Evolutionary conservation across 2,329 filamentous ascomycete species (phyloP), one percentile per base, ranked within the genome.

Genomic region (Xylariaceae sp.): DNA sequence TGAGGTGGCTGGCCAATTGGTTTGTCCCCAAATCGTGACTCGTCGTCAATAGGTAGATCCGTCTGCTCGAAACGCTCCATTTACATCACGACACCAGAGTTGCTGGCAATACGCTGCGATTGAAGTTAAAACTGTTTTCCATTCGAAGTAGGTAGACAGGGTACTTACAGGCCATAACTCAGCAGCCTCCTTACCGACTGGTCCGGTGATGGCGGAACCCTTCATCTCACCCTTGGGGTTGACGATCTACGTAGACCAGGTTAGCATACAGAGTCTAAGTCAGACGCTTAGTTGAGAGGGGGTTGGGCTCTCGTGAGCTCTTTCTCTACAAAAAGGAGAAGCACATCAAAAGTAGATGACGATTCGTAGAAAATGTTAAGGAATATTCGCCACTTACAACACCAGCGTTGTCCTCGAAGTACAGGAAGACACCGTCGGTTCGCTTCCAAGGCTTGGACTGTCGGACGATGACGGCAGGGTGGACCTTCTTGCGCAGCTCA

Each of bases 171-270:
- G 94, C 94, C 94, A 99, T 73, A 99, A 86, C 84, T 99, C 94
- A 78, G 94, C 94, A 77, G 94, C 94, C 84, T 99, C 94, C 89
- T 99, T 99, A 79, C 93, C 94, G 75, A 99, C 93, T 71, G 94
- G 94, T 70, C 94, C 94, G 71, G 94, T 99, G 78, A 99, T 99
- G 78, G 94, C 94, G 66, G 92, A 97, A 76, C 94, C 94, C 89
- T 99, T 99, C 94, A 99, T 99, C 84, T 99, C 94, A 82, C 94
- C 94, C 90, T 99, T 99, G 80, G 93, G 92, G 86, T 99, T 99
- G 85, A 99, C 94, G 74, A 99, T 99, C 90, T 94, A 73, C 47
- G 26, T 40, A 45, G 32, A 15, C 0, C 2, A 13, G 18, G 69
- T 81, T 66, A 81, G 77, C 66, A 53, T 37, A 7, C 4, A 23